Percentiles rank a stretch among this genome's conserved stretches.
These are phyloP conservation scores for Blakeslea trispora DNA, from an alignment of 371 early-diverging fungal species.

Conservation along the genomic window DNA sequence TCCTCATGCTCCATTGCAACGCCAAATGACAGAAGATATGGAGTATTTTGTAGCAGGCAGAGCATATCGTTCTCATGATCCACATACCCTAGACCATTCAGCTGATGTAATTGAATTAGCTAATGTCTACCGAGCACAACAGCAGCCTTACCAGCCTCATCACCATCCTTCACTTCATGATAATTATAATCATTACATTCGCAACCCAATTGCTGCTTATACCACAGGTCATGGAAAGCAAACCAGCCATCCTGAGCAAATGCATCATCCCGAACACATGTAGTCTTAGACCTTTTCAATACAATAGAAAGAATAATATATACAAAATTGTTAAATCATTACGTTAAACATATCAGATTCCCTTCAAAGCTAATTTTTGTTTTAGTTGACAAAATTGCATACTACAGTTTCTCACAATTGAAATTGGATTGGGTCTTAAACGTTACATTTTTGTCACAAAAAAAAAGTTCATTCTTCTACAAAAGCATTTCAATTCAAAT, in stretches of 20 bases:
- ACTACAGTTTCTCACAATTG: too few species aligned
- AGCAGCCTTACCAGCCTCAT: slow-evolving; percentile 11
- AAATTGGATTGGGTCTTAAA: too few species aligned
- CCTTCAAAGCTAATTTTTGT: too few species aligned
- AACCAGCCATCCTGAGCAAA: slow-evolving; percentile 2
- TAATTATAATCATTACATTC: slow-evolving; percentile 11
- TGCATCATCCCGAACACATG: background rate
- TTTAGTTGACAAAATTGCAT: too few species aligned
- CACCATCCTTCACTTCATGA: background rate
- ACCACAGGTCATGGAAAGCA: slow-evolving; percentile 5
- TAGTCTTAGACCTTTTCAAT: background rate
- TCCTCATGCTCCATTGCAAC: slow-evolving; percentile 1
- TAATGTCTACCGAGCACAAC: slow-evolving; percentile 21
- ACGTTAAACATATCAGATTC: too few species aligned
- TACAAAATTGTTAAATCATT: too few species aligned
- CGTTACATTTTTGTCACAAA: too few species aligned
- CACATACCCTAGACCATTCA: slow-evolving; percentile 10
- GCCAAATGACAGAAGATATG: slow-evolving; percentile 14
- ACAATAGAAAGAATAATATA: too few species aligned
- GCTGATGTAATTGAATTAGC: slow-evolving; percentile 27
- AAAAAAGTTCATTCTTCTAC: too few species aligned
- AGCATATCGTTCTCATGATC: slow-evolving; percentile 24
- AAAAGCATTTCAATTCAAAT: too few species aligned
- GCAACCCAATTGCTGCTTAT: slow-evolving; percentile 7
- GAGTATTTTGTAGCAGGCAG: slow-evolving; percentile 28